These are phyloP conservation scores for Colletotrichum abscissum DNA, from an alignment of 2,329 filamentous ascomycete genomes.

Conservation along the genomic window DNA sequence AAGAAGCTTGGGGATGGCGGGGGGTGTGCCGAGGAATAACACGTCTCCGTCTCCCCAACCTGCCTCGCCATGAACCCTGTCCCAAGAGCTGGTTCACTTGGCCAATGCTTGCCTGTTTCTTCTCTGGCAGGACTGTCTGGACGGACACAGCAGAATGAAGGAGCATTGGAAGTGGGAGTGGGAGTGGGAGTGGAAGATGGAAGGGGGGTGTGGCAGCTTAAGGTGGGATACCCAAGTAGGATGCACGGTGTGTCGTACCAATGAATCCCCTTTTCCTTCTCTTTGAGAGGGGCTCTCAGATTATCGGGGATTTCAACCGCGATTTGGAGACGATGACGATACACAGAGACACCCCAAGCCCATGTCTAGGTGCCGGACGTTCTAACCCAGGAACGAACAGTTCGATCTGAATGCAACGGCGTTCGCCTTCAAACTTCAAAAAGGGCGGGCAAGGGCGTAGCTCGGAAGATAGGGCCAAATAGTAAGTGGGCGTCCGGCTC, in stretches of 20 bases:
- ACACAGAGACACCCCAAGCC: constrained; percentile 1
- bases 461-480: neutral
- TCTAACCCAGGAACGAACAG: constrained; percentile 7
- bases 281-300: neutral
- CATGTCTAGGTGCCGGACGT: constrained; percentile 6
- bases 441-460: neutral
- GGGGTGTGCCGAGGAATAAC: neutral
- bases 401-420: neutral
- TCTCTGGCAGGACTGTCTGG: neutral
- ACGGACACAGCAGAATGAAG: neutral
- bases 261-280: neutral
- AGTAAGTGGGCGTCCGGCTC: neutral
- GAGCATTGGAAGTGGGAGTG: neutral
- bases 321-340: constrained; percentile 8
- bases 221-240: neutral
- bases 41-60: neutral
- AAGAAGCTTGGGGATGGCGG: neutral
- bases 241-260: neutral
- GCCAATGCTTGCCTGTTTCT: neutral
- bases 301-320: constrained; percentile 14
- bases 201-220: neutral
- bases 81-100: neutral
- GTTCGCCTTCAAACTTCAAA: neutral
- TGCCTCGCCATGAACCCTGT: neutral
- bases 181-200: neutral